These are phyloP conservation scores for Thraustochytrium sp. DNA, from an alignment of 352 stramenopile species.

Conservation along the genomic window DNA sequence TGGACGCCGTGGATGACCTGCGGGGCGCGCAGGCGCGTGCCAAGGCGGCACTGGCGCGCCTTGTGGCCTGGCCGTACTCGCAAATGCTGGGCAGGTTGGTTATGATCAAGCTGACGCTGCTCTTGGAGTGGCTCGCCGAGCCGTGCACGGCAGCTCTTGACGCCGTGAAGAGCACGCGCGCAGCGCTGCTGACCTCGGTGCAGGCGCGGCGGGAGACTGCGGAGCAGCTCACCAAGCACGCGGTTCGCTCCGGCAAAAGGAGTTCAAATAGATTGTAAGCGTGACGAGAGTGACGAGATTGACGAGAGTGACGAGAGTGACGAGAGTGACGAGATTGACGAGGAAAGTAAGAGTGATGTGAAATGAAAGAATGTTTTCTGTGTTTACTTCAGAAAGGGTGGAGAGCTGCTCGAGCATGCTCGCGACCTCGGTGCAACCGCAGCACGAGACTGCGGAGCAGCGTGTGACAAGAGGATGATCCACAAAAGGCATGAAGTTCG, in stretches of 20 bases:
- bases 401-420: no score
- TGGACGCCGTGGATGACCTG: background rate
- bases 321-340: no score
- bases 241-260: background rate
- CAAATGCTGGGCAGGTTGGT: conserved; percentile 12
- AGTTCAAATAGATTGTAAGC: no score
- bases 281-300: no score
- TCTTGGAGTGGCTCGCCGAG: background rate
- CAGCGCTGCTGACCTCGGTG: background rate
- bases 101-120: background rate
- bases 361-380: no score
- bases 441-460: background rate
- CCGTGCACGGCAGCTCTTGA: background rate
- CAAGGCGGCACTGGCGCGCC: background rate
- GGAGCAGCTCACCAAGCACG: conserved; percentile 34
- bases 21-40: background rate
- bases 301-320: no score
- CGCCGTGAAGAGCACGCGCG: background rate
- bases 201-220: background rate
- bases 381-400: no score
- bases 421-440: background rate
- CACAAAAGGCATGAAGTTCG: no score
- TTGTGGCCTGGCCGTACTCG: background rate
- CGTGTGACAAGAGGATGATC: no score
- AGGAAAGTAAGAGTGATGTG: no score